These are phyloP conservation scores for Periconia digitata DNA, from an alignment of 2,329 filamentous ascomycete species.

Conservation along the genomic window DNA sequence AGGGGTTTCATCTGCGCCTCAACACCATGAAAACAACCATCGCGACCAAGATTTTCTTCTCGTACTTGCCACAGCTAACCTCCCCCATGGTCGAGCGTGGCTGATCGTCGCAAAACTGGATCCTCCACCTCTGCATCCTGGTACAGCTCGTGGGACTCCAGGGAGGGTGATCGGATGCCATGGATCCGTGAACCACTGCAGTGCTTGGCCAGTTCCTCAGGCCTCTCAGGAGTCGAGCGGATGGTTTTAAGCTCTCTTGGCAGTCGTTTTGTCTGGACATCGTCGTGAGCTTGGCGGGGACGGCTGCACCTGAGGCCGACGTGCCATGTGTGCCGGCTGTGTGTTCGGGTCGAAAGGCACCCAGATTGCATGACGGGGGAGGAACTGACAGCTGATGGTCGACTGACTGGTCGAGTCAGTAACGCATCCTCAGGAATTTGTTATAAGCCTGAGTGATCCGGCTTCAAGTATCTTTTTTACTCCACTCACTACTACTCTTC, in stretches of 20 bases:
- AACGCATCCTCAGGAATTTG: constrained; percentile 4
- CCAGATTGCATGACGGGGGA: constrained; percentile 3
- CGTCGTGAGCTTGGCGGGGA: constrained; percentile 23
- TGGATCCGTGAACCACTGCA: neutral
- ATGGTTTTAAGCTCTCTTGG: constrained; percentile 30
- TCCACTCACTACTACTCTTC: constrained; percentile 20
- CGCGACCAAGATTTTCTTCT: neutral
- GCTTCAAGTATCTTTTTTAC: constrained; percentile 13
- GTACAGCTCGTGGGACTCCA: no score
- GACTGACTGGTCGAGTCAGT: neutral
- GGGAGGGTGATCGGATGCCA: neutral
- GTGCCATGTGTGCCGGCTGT: constrained; percentile 16
- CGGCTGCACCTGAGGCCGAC: constrained; percentile 12
- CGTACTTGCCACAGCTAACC: neutral
- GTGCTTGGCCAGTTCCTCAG: constrained; percentile 3
- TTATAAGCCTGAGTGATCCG: constrained; percentile 32
- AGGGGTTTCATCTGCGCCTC: constrained; percentile 15
- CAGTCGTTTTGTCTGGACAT: constrained; percentile 23
- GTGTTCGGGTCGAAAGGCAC: constrained; percentile 11
- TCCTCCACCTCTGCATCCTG: neutral
- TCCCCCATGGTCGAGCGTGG: neutral
- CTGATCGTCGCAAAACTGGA: neutral
- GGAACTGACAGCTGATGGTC: neutral
- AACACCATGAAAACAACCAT: constrained; percentile 9
- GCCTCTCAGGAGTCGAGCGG: constrained; percentile 5